These are phyloP conservation scores for Lasiodiplodia hormozganensis DNA, from an alignment of 2,329 filamentous ascomycete genomes.

Conservation along the genomic window DNA sequence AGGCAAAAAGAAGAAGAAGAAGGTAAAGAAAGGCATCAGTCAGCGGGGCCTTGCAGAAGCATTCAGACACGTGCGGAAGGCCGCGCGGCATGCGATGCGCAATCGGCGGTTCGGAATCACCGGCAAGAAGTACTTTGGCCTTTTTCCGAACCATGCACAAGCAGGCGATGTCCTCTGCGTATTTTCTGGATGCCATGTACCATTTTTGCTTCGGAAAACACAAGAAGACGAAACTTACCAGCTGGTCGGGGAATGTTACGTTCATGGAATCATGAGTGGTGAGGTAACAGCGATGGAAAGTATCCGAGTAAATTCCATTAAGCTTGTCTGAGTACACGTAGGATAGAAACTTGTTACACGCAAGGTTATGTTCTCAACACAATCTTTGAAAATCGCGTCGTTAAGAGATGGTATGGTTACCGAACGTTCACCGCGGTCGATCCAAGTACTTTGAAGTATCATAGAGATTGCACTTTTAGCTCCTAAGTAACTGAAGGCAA, in stretches of 20 bases:
- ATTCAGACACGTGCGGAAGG: constrained; percentile 31
- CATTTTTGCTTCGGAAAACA: constrained; percentile 32
- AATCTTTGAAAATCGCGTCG: too few relatives aligned
- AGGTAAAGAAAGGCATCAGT: background rate
- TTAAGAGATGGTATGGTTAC: too few relatives aligned
- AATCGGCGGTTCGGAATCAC: constrained; percentile 38
- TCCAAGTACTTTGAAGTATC: too few relatives aligned
- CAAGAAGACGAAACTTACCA: background rate
- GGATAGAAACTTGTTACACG: too few relatives aligned
- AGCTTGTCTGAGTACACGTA: background rate
- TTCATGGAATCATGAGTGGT: constrained; percentile 1
- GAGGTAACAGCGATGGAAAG: background rate
- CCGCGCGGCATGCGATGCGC: constrained; percentile 33
- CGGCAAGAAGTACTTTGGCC: constrained; percentile 34
- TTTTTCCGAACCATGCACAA: constrained; percentile 35
- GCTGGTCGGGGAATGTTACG: constrained; percentile 14
- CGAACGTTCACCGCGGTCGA: too few relatives aligned
- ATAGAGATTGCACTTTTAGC: too few relatives aligned
- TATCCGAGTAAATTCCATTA: background rate
- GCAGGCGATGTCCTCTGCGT: constrained; percentile 34
- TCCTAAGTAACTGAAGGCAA: too few relatives aligned
- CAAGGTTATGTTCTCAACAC: too few relatives aligned
- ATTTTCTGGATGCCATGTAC: constrained; percentile 35
- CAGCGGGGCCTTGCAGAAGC: background rate
- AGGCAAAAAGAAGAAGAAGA: constrained; percentile 28